Conservation (phyloP, 441 rosid genomes). For the Jatropha multifida region DNA sequence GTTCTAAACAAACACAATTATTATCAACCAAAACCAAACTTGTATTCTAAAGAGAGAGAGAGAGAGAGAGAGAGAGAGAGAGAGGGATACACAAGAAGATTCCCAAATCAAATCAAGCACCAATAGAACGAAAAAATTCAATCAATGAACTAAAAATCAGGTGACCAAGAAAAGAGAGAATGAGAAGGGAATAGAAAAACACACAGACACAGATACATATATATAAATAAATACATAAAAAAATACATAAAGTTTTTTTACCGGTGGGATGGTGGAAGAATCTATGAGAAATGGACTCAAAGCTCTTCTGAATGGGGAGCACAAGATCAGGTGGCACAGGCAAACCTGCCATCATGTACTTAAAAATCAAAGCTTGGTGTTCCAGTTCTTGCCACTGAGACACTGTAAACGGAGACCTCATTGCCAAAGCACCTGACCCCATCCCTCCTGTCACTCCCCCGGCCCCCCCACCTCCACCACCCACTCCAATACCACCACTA, state of each 20-base stretch:
- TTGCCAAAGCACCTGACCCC: constrained; percentile 30
- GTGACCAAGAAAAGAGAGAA: constrained; percentile 6
- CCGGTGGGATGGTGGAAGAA: constrained; percentile 62
- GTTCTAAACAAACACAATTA: background rate
- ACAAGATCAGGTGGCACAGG: constrained; percentile 86
- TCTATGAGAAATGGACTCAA: constrained; percentile 56
- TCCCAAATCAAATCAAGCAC: constrained; percentile 20
- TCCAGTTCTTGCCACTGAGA: constrained; percentile 93
- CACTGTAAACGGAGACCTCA: constrained; percentile 55
- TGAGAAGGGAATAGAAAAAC: background rate
- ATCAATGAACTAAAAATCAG: background rate
- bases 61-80: background rate
- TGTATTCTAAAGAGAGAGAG: background rate
- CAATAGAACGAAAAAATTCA: background rate
- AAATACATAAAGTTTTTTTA: constrained; percentile 21
- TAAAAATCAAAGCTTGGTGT: constrained; percentile 84
- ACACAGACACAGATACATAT: too few species aligned
- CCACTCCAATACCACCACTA: constrained; percentile 21
- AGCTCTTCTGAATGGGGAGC: constrained; percentile 68
- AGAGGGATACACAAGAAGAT: background rate
- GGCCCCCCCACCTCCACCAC: constrained; percentile 22
- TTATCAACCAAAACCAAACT: background rate
- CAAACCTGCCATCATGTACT: constrained; percentile 81
- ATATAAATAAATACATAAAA: background rate
- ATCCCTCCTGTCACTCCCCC: constrained; percentile 17